A percentile compares a stretch with the other conserved stretches of the same genome.
These are phyloP conservation scores for Kentomonas sorsogonicus DNA, from an alignment of 208 protist species.

Conservation along the genomic window DNA sequence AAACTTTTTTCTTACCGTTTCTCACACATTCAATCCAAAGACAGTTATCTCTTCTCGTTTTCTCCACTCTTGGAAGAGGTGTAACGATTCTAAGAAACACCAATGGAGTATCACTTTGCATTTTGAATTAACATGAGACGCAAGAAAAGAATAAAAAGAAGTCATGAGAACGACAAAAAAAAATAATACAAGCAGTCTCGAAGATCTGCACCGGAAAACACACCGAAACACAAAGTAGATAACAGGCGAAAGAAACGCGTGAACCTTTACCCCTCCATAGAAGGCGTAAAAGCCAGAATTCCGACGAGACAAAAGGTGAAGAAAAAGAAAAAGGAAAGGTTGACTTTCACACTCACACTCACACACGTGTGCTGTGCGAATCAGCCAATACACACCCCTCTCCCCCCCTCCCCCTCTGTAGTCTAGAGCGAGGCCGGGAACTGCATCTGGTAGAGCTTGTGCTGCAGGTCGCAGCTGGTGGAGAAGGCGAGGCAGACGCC, in stretches of 20 bases:
- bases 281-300: too few relatives aligned
- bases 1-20: too few relatives aligned
- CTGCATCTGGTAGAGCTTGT: slow-evolving; percentile 89
- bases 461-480: slow-evolving; percentile 81
- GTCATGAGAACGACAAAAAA: not conserved
- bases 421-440: slow-evolving; percentile 65
- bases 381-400: not conserved
- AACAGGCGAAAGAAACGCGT: not conserved
- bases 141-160: slow-evolving; percentile 3
- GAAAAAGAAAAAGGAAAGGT: not conserved
- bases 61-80: too few relatives aligned
- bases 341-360: too few relatives aligned
- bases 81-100: too few relatives aligned
- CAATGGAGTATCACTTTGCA: not conserved
- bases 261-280: too few relatives aligned
- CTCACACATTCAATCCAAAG: too few relatives aligned
- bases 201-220: not conserved
- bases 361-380: too few relatives aligned
- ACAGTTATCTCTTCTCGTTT: too few relatives aligned
- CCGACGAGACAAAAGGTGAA: too few relatives aligned
- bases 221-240: not conserved
- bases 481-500: slow-evolving; percentile 80
- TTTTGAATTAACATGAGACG: not conserved
- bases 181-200: not conserved
- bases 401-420: slow-evolving; percentile 4